Percentiles rank a stretch among this genome's conserved stretches.
Conservation (phyloP, 495 filamentous ascomycete genomes). For the Endocarpon pusillum region DNA sequence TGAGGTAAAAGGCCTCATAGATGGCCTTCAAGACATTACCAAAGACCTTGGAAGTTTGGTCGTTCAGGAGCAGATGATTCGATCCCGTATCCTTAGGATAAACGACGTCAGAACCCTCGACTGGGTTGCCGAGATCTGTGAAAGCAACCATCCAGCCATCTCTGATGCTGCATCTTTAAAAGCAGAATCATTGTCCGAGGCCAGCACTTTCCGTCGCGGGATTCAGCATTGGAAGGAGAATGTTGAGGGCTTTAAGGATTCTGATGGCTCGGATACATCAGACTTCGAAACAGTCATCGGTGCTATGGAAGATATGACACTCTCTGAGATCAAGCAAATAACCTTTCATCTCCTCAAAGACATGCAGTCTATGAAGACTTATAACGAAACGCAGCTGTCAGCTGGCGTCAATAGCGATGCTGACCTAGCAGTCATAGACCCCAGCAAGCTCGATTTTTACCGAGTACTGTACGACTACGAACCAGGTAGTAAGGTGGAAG, state of each 20-base stretch:
- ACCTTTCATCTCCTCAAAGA: slow-evolving; percentile 1
- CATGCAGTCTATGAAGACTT: no score
- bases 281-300: neutral
- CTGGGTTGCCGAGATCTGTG: slow-evolving; percentile 1
- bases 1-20: neutral
- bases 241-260: neutral
- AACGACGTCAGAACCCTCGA: slow-evolving; percentile 1
- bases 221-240: slow-evolving; percentile 1
- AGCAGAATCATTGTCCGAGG: neutral
- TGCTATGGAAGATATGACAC: neutral
- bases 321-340: neutral
- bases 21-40: slow-evolving; percentile 1
- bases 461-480: no score
- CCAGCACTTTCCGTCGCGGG: neutral
- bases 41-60: neutral
- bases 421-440: no score
- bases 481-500: no score
- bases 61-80: neutral
- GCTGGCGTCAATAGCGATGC: no score
- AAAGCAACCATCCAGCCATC: neutral
- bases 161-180: neutral
- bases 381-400: no score
- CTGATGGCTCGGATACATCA: neutral
- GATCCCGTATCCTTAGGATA: neutral
- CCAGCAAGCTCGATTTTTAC: no score